Evolutionary conservation across 148 eudicot species (phyloP).

Genomic region (Rheum nobile): DNA sequence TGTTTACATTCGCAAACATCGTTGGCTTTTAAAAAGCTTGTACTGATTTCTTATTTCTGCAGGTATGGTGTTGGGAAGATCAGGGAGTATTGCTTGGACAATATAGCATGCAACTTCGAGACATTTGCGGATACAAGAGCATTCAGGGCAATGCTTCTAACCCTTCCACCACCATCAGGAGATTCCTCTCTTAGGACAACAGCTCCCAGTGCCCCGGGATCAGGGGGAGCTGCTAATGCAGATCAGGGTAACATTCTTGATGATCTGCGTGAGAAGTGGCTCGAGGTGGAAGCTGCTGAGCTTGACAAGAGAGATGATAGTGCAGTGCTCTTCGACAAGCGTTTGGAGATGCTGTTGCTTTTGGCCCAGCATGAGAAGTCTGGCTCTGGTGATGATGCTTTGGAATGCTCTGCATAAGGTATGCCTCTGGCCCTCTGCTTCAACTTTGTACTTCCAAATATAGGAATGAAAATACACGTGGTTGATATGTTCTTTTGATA

Average conservation of each 20-base stretch:
- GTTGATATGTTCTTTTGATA: background rate
- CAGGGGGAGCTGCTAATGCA: slow-evolving; percentile 28
- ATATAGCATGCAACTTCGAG: slow-evolving; percentile 82
- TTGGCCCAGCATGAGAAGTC: slow-evolving; percentile 59
- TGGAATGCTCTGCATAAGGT: slow-evolving; percentile 6
- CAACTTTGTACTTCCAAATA: background rate
- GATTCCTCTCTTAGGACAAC: slow-evolving; percentile 89
- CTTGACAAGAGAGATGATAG: slow-evolving; percentile 89
- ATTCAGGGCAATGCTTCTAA: slow-evolving; percentile 80
- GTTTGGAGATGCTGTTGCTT: slow-evolving; percentile 74
- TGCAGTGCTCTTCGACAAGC: slow-evolving; percentile 75
- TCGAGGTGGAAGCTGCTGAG: slow-evolving; percentile 86
- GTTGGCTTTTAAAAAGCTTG: background rate
- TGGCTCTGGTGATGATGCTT: slow-evolving; percentile 1
- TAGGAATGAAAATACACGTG: background rate
- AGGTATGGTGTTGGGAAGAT: slow-evolving; percentile 69
- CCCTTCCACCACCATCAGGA: slow-evolving; percentile 95
- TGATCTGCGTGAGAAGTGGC: slow-evolving; percentile 94
- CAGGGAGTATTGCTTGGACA: slow-evolving; percentile 80
- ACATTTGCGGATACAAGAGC: slow-evolving; percentile 70
- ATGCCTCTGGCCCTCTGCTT: background rate
- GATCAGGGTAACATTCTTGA: slow-evolving; percentile 71
- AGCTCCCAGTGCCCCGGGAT: slow-evolving; percentile 94
- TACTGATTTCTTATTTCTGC: slow-evolving; percentile 12
- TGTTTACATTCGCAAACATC: background rate